Evolutionary conservation across 768 basidiomycete species (phyloP), one percentile per base, ranked within the genome.

Genomic region (Hortiboletus flavorubellus): DNA sequence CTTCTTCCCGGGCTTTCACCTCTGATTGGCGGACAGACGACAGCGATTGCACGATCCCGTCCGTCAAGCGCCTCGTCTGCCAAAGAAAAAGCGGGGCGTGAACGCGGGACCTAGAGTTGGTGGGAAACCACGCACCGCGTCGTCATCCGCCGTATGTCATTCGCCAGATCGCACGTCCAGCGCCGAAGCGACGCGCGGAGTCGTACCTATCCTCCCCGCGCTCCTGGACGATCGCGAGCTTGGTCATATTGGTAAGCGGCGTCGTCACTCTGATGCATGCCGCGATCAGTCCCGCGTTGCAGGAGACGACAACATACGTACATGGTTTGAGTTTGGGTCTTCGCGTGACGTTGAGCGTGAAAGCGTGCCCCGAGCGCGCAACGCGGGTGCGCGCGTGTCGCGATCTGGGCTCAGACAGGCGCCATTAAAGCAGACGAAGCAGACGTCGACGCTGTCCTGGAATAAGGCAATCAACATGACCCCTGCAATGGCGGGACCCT

Each of bases 141-240:
- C 59, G 55, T 75, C 67, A 34, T 66, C 54, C 33, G 69, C 74
- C 0, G 73, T 66, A 64, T 60, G 3, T 85, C 86, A 5, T 75
- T 67, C 18, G 67, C 67, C 0, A 75, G 62, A 65, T 87, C 83
- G 65, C 91, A 93, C 18, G 69, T 75, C 84, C 93, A 97, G 67
- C 92, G 92, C 60, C 83, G 87, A 49, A 95, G 63, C 0, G 74
- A 70, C 0, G 87, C 86, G 26, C 64, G 60, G 59, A 80, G 38
- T 88, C 86, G 69, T 92, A 98, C 64, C 87, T 85, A 72, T 98
- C 95, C 62, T 93, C 89, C 58, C 96, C 94, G 23, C 82, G 82
- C 61, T 93, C 91, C 63, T 90, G 90, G 0, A 77, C 69, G 59
- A 99, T 97, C 1, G 93, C 91, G 2, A 99, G 82, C 69, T 93